These are phyloP conservation scores for Fusarium subtropicale DNA, from an alignment of 2,329 filamentous ascomycete genomes.

Conservation along the genomic window DNA sequence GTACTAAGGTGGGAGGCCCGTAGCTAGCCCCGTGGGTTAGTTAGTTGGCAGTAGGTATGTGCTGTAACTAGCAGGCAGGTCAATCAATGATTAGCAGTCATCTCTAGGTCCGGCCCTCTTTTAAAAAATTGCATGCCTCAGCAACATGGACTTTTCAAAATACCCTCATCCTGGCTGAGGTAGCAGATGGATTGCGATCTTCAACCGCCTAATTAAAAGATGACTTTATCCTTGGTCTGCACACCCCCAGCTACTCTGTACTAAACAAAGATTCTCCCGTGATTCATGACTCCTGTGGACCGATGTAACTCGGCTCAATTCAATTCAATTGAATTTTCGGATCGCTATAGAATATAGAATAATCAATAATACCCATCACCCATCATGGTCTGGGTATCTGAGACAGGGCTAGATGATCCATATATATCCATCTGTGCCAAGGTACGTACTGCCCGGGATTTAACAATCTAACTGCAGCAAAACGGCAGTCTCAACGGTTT, in stretches of 20 bases:
- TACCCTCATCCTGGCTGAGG: constrained; percentile 10
- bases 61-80: not conserved
- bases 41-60: too few relatives aligned
- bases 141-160: constrained; percentile 22
- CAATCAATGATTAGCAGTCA: not conserved
- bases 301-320: not conserved
- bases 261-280: not conserved
- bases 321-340: not conserved
- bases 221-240: constrained; percentile 8
- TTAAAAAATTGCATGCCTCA: constrained; percentile 24
- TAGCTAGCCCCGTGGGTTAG: not conserved
- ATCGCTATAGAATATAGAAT: not conserved
- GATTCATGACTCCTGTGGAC: not conserved
- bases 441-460: constrained; percentile 7
- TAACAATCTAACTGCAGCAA: not conserved
- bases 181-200: constrained; percentile 34
- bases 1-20: too few relatives aligned
- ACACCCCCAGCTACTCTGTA: not conserved
- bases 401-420: not conserved
- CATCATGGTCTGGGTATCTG: not conserved
- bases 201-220: constrained; percentile 24
- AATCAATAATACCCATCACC: not conserved
- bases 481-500: constrained; percentile 35
- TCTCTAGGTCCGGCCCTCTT: not conserved
- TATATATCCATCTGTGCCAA: not conserved